Evolutionary conservation across 2,329 filamentous ascomycete genomes (phyloP), one percentile per base, ranked within the genome.

Genomic region (Beauveria medogensis): DNA sequence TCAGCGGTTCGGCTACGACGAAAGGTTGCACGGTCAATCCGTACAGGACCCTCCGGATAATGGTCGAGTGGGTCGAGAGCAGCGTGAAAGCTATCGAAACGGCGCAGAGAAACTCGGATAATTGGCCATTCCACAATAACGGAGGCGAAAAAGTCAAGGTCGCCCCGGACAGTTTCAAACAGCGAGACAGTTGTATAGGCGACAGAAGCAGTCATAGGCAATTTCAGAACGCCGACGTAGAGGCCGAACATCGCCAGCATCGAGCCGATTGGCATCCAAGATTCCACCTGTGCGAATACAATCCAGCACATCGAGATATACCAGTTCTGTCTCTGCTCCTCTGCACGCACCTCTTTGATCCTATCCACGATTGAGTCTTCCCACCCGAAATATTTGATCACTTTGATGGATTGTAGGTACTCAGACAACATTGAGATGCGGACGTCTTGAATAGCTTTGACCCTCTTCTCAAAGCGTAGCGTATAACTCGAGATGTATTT

Each of bases 361-460:
- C 75, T 78, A 12, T 77, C 71, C 8, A 77, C 75, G 63, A 82
- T 78, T 24, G 79, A 75, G 24, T 77, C 74, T 65, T 85, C 82
- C 83, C 82, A 85, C 2, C 80, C 80, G 68, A 85, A 84, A 65
- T 84, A 85, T 66, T 85, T 85, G 70, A 85, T 78, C 14, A 80
- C 80, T 16, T 80, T 77, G 61, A 85, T 83, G 6, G 82, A 83
- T 26, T 76, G 72, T 28, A 85, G 73, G 64, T 84, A 85, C 65
- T 85, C 82, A 0, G 81, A 80, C 20, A 84, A 77, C n/a, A 82
- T 75, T 1, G 82, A 83, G 60, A 85, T 80, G 20, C 83, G 79
- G 14, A 75, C 73, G 66, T 85, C 82, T 53, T 84, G 82, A 24
- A 81, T 78, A 55, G 76, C 75, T 63, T 81, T 80, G 48, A 82